Conservation (phyloP, 495 filamentous ascomycete genomes). For the Aeminium ludgeri region DNA sequence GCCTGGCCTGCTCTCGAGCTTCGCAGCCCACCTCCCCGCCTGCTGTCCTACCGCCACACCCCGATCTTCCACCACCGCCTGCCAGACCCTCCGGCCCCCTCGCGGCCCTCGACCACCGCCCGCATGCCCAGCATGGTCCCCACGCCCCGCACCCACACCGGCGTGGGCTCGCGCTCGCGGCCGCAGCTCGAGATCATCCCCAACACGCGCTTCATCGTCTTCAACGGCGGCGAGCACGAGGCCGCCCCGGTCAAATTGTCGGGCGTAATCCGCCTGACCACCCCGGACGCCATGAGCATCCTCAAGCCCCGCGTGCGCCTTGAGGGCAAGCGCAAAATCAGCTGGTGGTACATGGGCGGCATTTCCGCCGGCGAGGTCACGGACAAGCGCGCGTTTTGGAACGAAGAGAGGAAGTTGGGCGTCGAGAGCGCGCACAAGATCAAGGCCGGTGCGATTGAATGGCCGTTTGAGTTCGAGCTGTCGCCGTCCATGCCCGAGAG, state of each 20-base stretch:
- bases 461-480: conserved; percentile 65
- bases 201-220: conserved; percentile 23
- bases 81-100: no score
- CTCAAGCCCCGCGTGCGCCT: conserved; percentile 21
- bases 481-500: conserved; percentile 68
- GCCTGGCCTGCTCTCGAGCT: no score
- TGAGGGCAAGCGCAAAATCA: conserved; percentile 22
- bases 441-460: conserved; percentile 71
- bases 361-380: conserved; percentile 19
- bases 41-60: no score
- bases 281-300: conserved; percentile 21
- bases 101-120: no score
- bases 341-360: conserved; percentile 18
- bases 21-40: no score
- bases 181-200: conserved; percentile 23
- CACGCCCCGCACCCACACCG: background rate
- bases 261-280: conserved; percentile 23
- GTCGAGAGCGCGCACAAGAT: conserved; percentile 40
- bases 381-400: conserved; percentile 20
- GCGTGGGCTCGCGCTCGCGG: background rate
- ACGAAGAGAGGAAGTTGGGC: conserved; percentile 18
- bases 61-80: no score
- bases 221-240: conserved; percentile 24
- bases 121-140: conserved; percentile 2
- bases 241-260: conserved; percentile 19